Evolutionary conservation across 129 eudicot species (phyloP), one percentile per base, ranked within the genome.

Genomic region (Flaveria brownii): DNA sequence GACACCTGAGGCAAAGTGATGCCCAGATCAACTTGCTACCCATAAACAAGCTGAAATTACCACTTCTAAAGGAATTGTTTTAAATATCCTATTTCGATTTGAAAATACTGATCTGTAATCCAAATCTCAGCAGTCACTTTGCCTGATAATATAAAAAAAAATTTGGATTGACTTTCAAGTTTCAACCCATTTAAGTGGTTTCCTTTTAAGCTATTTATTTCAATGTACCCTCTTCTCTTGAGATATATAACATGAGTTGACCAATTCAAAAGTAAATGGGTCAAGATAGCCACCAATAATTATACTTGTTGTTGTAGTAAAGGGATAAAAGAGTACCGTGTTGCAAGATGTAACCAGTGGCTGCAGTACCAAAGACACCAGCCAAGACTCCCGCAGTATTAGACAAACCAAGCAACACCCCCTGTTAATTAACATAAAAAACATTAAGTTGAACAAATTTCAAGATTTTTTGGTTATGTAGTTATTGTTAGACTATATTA

Each of bases 351-450:
- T 93, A 90, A 82, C 98, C 98, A 22, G 98, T 93, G 50, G 98
- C 96, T 67, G 96, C 96, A n/a, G 98, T 93, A 51, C 98, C 98
- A 52, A 93, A 79, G 23, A 93, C 98, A 75, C 98, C 98, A 50
- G 98, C 98, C 83, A 93, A 71, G 74, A 93, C 98, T 33, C 98
- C 98, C 46, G 98, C 98, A 33, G 98, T 93, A 79, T 93, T 93
- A 18, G 98, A 93, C 42, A 93, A 86, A 45, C 98, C 98, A 67
- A 93, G 92, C 82, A 93, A 61, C 64, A 93, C 91, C 22, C 98
- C 98, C 98, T 93, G 73, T 18, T 46, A 17, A 80, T 61, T 1
- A 54, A 23, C 81, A 78, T 46, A 26, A 56, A 54, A 14, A 43
- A 6, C 30, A 25, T n/a, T 7, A 60, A 16, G 25, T 22, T 18